Evolutionary conservation across 805 yeast genomes (phyloP).

Genomic region (Huiozyma naganishii): DNA sequence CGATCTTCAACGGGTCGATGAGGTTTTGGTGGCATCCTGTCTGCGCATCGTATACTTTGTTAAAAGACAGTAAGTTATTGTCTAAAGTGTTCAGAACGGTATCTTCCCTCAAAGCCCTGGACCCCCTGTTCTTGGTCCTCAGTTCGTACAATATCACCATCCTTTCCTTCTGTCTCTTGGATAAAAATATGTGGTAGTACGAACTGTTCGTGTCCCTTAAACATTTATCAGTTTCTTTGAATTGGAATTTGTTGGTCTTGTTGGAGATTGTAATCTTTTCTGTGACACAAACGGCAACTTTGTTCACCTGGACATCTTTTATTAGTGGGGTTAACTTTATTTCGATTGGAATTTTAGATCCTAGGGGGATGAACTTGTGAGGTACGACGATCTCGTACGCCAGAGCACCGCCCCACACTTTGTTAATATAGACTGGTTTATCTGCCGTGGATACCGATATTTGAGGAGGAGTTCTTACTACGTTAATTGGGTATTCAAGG

Average conservation of each 20-base stretch:
- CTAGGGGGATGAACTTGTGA: slow-evolving; percentile 53
- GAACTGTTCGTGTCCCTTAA: slow-evolving; percentile 26
- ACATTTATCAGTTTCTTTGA: slow-evolving; percentile 37
- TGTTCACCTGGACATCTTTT: slow-evolving; percentile 49
- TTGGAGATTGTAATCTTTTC: slow-evolving; percentile 59
- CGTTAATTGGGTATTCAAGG: slow-evolving; percentile 24
- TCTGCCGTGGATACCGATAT: slow-evolving; percentile 34
- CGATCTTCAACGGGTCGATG: slow-evolving; percentile 19
- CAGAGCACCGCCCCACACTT: slow-evolving; percentile 62
- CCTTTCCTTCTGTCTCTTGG: slow-evolving; percentile 35
- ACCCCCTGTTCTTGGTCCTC: slow-evolving; percentile 40
- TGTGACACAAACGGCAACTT: slow-evolving; percentile 54
- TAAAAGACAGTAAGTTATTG: slow-evolving; percentile 51
- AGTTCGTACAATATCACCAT: slow-evolving; percentile 52
- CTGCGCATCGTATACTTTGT: slow-evolving; percentile 26
- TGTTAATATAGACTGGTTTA: slow-evolving; percentile 66
- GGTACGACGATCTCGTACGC: slow-evolving; percentile 67
- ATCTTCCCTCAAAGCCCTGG: slow-evolving; percentile 49
- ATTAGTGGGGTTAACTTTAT: slow-evolving; percentile 57
- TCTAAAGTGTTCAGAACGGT: slow-evolving; percentile 40
- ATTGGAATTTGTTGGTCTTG: slow-evolving; percentile 40
- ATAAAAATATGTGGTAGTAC: slow-evolving; percentile 24
- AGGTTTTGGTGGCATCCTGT: slow-evolving; percentile 20
- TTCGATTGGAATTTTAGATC: slow-evolving; percentile 47
- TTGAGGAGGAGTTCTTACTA: slow-evolving; percentile 34